Evolutionary conservation across 2,329 filamentous ascomycete genomes (phyloP), one percentile per base, ranked within the genome.

Genomic region (Fusarium musae): DNA sequence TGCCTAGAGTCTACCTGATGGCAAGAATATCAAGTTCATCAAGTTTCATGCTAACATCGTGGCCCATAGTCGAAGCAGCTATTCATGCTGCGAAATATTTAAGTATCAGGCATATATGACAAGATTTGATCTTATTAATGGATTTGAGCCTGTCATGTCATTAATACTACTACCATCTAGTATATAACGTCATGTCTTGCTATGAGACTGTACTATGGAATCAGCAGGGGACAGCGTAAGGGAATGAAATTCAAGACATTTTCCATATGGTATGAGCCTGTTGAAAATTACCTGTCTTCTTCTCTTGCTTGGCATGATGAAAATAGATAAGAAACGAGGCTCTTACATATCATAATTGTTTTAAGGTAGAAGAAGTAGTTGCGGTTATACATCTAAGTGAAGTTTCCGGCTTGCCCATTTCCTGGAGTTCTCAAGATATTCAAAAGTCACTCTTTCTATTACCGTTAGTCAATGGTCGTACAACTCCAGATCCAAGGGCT

Each of bases 201-300:
- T n/a, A 15, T 28, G 17, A 28, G 36, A 21, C 21, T 21, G n/a
- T n/a, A 17, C n/a, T 15, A 17, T 28, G 8, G 12, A 16, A 36
- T 28, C 11, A 30, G 32, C 28, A 36, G 40, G 40, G 17, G 13
- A 47, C 17, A 17, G 30, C 15, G 11, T 36, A 23, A 13, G 6
- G 15, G 6, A 26, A 26, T 30, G 16, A 59, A 59, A 59, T 62
- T 62, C 59, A 62, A 61, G 34, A 44, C 28, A 44, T 11, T 9
- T 11, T 9, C 21, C 17, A 9, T 15, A 5, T 5, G 15, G 15
- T 57, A 4, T 4, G 12, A 42, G 28, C 21, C 21, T 19, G 26
- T n/a, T 46, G 23, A 28, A 16, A 54, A 28, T 40, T 16, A 34
- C 10, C 12, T 9, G 13, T 54, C 11, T 28, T 28, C 13, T 39